Evolutionary conservation across 2,329 filamentous ascomycete species (phyloP), one percentile per base, ranked within the genome.

Genomic region (Mycosphaerella sp.): DNA sequence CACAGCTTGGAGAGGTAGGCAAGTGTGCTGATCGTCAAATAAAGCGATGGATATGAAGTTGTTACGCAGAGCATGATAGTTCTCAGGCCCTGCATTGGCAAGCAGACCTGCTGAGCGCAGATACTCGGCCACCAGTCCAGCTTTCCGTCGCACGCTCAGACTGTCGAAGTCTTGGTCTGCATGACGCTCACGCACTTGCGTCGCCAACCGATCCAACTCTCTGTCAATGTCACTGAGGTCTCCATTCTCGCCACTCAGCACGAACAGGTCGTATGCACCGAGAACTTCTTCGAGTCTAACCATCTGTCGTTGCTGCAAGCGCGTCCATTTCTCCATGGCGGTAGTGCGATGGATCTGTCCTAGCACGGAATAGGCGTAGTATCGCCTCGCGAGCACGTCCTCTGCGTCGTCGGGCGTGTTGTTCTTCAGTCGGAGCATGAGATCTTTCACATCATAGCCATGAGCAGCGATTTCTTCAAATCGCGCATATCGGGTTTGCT

Each of bases 371-470:
- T 81, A 82, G 47, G 86, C 84, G 68, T 88, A 89, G 68, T 88
- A 81, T 71, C 84, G 82, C 67, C 87, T 79, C 12, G 91, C 87
- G 62, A 98, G 71, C 47, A 86, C 80, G 71, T 96, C 89, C 12
- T 86, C 79, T 4, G 73, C 75, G 36, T 79, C 75, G 10, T 85
- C 77, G 13, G 77, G 72, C 30, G 78, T 75, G 9, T 73, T 73
- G 54, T 78, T 80, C 64, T 95, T 83, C 49, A 78, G 74, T 54
- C 89, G 63, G 43, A 97, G 76, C 49, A 83, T 84, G 12, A 66
- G 48, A 67, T 96, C 90, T 67, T 96, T 96, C 41, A 85, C 87
- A 72, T 97, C 89, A 63, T 90, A 91, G 0, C 89, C 89, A 62
- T 84, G 76, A 25, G 75, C 72, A 47, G 86, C 82, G 55, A 97